Evolutionary conservation across 768 basidiomycete genomes (phyloP).

Genomic region (Clavulina sp.): DNA sequence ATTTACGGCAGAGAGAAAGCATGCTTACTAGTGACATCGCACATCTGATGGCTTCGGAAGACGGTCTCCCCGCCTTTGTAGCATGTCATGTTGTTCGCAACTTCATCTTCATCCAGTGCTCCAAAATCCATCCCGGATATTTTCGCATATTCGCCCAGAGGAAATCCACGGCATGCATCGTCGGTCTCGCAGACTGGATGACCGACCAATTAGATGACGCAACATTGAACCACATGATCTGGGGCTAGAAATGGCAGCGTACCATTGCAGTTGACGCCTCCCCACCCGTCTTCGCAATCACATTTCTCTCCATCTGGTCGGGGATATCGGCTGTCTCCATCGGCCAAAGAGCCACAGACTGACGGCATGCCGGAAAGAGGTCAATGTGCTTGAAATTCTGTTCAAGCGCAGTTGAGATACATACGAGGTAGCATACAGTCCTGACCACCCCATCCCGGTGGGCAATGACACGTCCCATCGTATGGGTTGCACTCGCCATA

Average conservation of each 20-base stretch:
- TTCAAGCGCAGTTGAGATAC: constrained; percentile 18
- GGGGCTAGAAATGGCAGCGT: constrained; percentile 13
- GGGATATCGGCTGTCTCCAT: constrained; percentile 69
- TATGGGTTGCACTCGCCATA: constrained; percentile 80
- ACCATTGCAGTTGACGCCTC: constrained; percentile 97
- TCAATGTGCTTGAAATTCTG: neutral
- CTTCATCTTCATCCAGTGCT: constrained; percentile 11
- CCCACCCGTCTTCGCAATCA: constrained; percentile 89
- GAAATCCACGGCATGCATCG: constrained; percentile 62
- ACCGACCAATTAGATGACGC: neutral
- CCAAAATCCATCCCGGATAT: constrained; percentile 12
- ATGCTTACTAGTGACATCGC: constrained; percentile 84
- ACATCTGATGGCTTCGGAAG: constrained; percentile 94
- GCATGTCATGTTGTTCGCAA: constrained; percentile 63
- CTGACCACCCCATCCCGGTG: constrained; percentile 92
- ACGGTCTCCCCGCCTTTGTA: constrained; percentile 87
- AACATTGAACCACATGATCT: no score
- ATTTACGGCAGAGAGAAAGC: neutral
- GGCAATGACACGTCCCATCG: constrained; percentile 93
- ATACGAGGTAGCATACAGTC: constrained; percentile 85
- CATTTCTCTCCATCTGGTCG: constrained; percentile 61
- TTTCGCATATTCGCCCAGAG: constrained; percentile 31
- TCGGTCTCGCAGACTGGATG: constrained; percentile 68
- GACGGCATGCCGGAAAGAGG: constrained; percentile 8
- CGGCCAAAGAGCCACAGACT: constrained; percentile 92